A percentile compares a stretch with the other conserved stretches of the same genome.
These are phyloP conservation scores for Rhizopogon vesiculosus DNA, from an alignment of 768 basidiomycete species.

Conservation along the genomic window DNA sequence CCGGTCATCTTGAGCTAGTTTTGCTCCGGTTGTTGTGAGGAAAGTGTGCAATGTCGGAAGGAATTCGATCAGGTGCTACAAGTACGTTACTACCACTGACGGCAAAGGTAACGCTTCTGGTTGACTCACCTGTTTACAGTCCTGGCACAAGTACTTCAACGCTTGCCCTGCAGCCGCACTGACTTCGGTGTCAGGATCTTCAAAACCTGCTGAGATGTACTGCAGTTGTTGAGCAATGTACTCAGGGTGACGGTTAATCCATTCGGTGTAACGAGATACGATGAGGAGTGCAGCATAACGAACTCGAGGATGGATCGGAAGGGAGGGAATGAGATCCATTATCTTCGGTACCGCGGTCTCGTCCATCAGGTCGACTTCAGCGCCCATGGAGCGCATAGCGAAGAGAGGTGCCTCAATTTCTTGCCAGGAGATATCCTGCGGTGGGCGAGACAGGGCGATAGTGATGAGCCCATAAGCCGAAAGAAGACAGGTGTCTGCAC, in stretches of 20 bases:
- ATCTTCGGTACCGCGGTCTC: constrained; percentile 89
- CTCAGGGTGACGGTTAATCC: constrained; percentile 86
- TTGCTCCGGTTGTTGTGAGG: constrained; percentile 71
- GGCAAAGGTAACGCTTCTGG: not conserved
- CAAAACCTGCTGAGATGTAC: constrained; percentile 91
- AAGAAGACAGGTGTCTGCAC: constrained; percentile 78
- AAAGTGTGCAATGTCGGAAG: constrained; percentile 90
- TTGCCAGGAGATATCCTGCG: constrained; percentile 76
- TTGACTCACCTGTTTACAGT: constrained; percentile 75
- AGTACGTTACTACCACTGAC: constrained; percentile 1
- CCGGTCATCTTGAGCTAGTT: constrained; percentile 81
- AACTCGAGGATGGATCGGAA: constrained; percentile 86
- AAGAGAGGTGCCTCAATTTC: constrained; percentile 97
- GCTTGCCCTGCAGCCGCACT: constrained; percentile 94
- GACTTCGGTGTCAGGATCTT: constrained; percentile 75
- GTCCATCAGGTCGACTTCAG: constrained; percentile 81
- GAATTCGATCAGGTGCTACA: constrained; percentile 85
- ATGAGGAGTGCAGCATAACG: constrained; percentile 95
- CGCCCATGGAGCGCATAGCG: constrained; percentile 97
- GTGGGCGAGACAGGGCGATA: constrained; percentile 57
- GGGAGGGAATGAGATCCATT: constrained; percentile 87
- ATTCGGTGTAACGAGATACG: constrained; percentile 93
- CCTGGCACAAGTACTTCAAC: constrained; percentile 93
- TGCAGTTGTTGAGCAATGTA: constrained; percentile 84
- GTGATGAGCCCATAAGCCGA: constrained; percentile 80